Percentiles rank a stretch among this genome's conserved stretches.
phyloP scores from a whole-genome alignment of 176 grass and related monocot genomes.

The Carex kokanica region DNA sequence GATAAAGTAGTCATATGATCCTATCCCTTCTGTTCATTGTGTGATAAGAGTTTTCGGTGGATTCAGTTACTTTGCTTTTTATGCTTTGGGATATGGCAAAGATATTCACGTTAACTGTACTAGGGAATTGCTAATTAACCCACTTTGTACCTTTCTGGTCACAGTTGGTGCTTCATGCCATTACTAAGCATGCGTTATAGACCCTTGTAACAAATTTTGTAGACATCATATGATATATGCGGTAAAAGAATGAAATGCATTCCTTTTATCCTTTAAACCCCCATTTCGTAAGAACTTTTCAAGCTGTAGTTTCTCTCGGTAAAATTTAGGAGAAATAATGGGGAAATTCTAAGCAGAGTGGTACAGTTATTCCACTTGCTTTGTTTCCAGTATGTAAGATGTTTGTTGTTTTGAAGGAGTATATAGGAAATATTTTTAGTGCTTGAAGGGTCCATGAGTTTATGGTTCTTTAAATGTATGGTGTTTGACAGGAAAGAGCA shows the following conservation, averaged over 20 bases:
- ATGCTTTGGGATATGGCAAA: neutral
- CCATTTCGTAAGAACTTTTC: neutral
- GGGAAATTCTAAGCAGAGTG: neutral
- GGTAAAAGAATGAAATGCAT: neutral
- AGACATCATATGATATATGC: neutral
- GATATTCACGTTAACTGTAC: neutral
- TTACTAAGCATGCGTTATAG: neutral
- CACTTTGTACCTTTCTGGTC: neutral
- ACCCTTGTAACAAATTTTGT: neutral
- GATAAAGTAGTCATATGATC: neutral
- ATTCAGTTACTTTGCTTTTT: neutral
- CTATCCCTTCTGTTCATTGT: neutral
- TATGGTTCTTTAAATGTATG: neutral
- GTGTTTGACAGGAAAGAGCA: slow-evolving; percentile 79
- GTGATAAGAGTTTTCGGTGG: neutral
- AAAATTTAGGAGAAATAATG: neutral
- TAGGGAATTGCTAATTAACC: neutral
- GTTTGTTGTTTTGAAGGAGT: neutral
- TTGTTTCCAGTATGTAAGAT: neutral
- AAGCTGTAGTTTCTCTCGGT: neutral
- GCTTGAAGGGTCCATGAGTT: neutral
- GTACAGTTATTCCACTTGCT: neutral
- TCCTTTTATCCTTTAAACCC: neutral
- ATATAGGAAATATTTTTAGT: neutral
- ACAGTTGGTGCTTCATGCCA: neutral